Percentiles rank a stretch among this genome's conserved stretches.
These are phyloP conservation scores for Gossypium anomalum DNA, from an alignment of 345 rosid genomes.

Conservation along the genomic window DNA sequence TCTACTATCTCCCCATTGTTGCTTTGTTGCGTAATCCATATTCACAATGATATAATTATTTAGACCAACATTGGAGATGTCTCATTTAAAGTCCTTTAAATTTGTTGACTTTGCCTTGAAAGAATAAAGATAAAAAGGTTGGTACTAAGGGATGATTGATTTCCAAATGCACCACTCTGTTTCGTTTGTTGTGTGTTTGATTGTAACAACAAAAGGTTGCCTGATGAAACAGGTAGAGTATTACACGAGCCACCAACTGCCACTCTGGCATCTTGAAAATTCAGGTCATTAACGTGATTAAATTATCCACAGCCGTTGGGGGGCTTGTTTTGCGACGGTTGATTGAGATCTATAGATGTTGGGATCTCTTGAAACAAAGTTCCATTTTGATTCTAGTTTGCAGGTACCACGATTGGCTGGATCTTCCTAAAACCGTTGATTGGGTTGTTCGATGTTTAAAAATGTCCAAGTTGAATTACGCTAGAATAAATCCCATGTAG, in stretches of 20 bases:
- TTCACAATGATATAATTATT: conserved; percentile 34
- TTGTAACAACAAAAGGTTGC: conserved; percentile 27
- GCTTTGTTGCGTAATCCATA: conserved; percentile 33
- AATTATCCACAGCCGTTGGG: too few relatives aligned
- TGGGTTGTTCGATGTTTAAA: neutral
- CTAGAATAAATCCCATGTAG: conserved; percentile 34
- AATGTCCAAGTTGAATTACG: conserved; percentile 38
- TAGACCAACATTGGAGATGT: conserved; percentile 41
- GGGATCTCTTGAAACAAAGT: conserved; percentile 34
- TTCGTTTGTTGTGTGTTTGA: too few relatives aligned
- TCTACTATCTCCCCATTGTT: conserved; percentile 45
- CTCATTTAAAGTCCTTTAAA: conserved; percentile 36
- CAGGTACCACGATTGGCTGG: conserved; percentile 35
- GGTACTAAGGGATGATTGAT: conserved; percentile 37
- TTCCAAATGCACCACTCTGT: too few relatives aligned
- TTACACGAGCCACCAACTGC: conserved; percentile 37
- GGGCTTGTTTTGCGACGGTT: too few relatives aligned
- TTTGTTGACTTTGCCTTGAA: conserved; percentile 15
- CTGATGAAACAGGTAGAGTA: conserved; percentile 30
- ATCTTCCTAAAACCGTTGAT: conserved; percentile 41
- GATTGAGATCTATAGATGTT: too few relatives aligned
- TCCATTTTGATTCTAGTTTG: conserved; percentile 1
- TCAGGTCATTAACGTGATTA: too few relatives aligned
- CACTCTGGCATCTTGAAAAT: conserved; percentile 1
- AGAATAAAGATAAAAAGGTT: conserved; percentile 20